Evolutionary conservation across 164 flowering plant genomes (phyloP), one percentile per base, ranked within the genome.

Genomic region (Piper longum): DNA sequence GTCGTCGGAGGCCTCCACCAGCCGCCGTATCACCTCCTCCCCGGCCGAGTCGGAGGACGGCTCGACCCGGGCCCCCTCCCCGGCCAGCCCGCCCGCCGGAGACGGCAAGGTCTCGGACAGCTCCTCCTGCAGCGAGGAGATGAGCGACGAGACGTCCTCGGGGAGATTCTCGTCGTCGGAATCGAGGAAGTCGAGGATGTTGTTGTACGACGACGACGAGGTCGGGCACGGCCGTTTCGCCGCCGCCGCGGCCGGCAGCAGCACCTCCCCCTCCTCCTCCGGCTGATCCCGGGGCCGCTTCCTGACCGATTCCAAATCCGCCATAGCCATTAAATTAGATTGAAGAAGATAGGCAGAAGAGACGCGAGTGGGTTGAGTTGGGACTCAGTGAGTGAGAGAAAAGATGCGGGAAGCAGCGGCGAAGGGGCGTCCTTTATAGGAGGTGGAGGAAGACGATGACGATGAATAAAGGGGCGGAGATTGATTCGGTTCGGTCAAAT

Each of bases 1-100:
- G 64, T 67, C 69, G 64, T 67, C 69, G 11, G 69, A 67, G 41
- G 69, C 69, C 55, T 67, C 69, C 43, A 67, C 64, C 36, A 67
- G 69, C 54, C 42, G 57, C 48, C 59, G 41, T 6, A 67, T 61
- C 17, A 66, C 63, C 68, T 58, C 62, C 36, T 60, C 62, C 17
- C 7, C 62, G 16, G 54, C 64, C 16, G n/a, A 52, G 4, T 16
- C 67, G 3, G 36, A 16, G 17, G 42, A 17, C 26, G 45, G 66
- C 14, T 45, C 8, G 14, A 26, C 6, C 54, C 39, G 55, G 44
- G 55, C 18, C 9, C 39, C 16, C 18, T 17, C 56, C 16, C 9
- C 39, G 54, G 13, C 14, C 17, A 19, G 43, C 36, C 18, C 45
- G 13, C 14, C 5, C 8, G 44, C n/a, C 51, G 57, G 57, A 43